Base-by-base conservation (phyloP, 2,329 filamentous ascomycete genomes). In the Epichloe glyceriae region DNA sequence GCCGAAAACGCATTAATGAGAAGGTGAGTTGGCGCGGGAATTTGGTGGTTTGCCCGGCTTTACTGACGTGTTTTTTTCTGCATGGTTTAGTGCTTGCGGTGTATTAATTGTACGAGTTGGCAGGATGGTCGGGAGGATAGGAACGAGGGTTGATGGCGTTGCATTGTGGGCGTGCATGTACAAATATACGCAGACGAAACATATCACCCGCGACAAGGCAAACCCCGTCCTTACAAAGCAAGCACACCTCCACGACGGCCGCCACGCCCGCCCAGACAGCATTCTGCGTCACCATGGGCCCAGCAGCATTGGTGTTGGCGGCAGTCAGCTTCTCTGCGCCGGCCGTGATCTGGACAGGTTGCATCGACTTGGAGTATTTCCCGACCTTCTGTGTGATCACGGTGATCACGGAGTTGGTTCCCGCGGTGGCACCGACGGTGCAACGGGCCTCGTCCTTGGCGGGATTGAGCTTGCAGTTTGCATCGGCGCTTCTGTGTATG, bases 1-100 rank as follows among this genome's bases (percentile, higher is more conserved):
- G 83, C 61, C 71, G 74, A 53, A 80, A 82, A 64, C 69, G 67
- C 22, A 79, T 85, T 52, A 82, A 75, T 58, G 74, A 78, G 48
- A 81, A 82, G 74, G 82, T 81, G 51, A 59, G 70, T 34, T 15
- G 15, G 19, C 8, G 8, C 26, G 26, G 1, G 8, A 30, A 10
- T 10, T 30, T 10, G 8, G 26, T 11, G 26, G 26, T 30, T 11
- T 11, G 3, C 3, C 8, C 26, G 26, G 8, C 3, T 11, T 30
- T 30, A 11, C 26, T 30, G 26, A 30, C 20, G n/a, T n/a, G 3
- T n/a, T 20, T 38, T 15, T 12, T 42, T 4, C 5, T 17, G 22
- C 37, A 1, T 30, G 50, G 17, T 20, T 17, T 30, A 74, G 73
- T 64, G 70, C 19, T 52, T 63, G 34, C 68, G 73, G 10, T 76